Conservation (phyloP, 1,284 basidiomycete genomes). For the Somion occarium region DNA sequence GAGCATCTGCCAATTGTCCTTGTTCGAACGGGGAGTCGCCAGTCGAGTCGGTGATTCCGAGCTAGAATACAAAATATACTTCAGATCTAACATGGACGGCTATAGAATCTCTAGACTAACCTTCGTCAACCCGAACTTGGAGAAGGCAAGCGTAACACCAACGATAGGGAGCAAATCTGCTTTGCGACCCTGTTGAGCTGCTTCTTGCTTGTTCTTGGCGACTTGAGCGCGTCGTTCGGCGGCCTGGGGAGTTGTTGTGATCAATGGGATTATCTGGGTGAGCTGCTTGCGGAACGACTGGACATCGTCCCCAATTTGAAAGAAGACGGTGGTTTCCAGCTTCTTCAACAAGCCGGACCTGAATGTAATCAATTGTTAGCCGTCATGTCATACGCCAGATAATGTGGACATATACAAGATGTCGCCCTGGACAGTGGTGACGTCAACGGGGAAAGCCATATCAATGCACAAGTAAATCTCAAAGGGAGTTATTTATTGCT, state of each 20-base stretch:
- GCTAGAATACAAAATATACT: slow-evolving; percentile 6
- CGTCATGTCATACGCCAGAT: neutral
- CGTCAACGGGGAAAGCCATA: slow-evolving; percentile 19
- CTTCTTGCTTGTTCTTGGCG: slow-evolving; percentile 14
- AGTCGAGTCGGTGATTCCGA: slow-evolving; percentile 32
- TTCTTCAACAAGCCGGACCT: slow-evolving; percentile 41
- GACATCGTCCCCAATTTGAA: slow-evolving; percentile 31
- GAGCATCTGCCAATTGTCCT: slow-evolving; percentile 29
- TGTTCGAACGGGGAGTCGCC: slow-evolving; percentile 26
- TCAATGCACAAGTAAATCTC: too few relatives aligned
- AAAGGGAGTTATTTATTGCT: too few relatives aligned
- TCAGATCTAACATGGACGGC: neutral
- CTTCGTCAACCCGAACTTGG: slow-evolving; percentile 26
- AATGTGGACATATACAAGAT: slow-evolving; percentile 35
- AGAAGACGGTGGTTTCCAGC: slow-evolving; percentile 36
- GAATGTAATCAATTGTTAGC: neutral
- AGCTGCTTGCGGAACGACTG: slow-evolving; percentile 19
- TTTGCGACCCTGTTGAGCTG: slow-evolving; percentile 8
- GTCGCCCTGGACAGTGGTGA: slow-evolving; percentile 44
- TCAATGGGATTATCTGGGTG: slow-evolving; percentile 26
- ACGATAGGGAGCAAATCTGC: slow-evolving; percentile 14
- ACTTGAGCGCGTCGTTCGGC: slow-evolving; percentile 12
- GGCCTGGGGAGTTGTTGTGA: slow-evolving; percentile 27
- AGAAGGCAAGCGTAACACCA: slow-evolving; percentile 31
- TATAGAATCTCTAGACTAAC: slow-evolving; percentile 1